phyloP scores from a whole-genome alignment of 345 rosid genomes.

The Nephelium lappaceum region DNA sequence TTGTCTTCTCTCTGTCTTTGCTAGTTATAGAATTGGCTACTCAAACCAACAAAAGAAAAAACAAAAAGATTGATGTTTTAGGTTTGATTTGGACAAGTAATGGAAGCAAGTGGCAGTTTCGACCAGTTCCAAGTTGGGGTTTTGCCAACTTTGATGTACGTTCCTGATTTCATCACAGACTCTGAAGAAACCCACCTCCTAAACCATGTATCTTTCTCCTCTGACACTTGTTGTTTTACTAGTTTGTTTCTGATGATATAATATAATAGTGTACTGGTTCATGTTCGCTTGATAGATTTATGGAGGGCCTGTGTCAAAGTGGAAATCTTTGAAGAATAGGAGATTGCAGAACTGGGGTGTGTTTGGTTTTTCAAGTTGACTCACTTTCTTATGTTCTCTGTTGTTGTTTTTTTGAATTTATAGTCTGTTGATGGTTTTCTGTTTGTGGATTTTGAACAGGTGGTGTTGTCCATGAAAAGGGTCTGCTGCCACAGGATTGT shows the following conservation, averaged over 20 bases:
- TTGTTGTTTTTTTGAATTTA: no score
- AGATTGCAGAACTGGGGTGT: constrained; percentile 93
- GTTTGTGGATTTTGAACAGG: constrained; percentile 50
- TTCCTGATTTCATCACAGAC: constrained; percentile 64
- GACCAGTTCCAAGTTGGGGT: constrained; percentile 54
- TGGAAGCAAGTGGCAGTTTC: constrained; percentile 36
- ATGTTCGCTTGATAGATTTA: constrained; percentile 45
- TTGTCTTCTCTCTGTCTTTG: not conserved
- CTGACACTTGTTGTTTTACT: not conserved
- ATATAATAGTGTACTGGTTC: not conserved
- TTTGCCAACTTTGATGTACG: constrained; percentile 63
- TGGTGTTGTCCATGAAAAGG: constrained; percentile 95
- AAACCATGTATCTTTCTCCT: constrained; percentile 39
- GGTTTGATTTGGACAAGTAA: not conserved
- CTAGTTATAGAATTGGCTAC: not conserved
- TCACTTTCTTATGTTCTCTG: no score
- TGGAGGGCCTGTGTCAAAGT: constrained; percentile 70
- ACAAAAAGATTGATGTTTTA: not conserved
- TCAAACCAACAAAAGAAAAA: no score
- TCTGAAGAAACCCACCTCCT: constrained; percentile 62
- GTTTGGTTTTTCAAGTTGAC: constrained; percentile 7
- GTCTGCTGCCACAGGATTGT: constrained; percentile 90
- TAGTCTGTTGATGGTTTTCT: constrained; percentile 1
- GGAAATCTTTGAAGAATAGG: constrained; percentile 88
- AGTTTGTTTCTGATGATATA: not conserved